phyloP scores from a whole-genome alignment of 371 early-diverging fungal species.

The Umbelopsis sp. region DNA sequence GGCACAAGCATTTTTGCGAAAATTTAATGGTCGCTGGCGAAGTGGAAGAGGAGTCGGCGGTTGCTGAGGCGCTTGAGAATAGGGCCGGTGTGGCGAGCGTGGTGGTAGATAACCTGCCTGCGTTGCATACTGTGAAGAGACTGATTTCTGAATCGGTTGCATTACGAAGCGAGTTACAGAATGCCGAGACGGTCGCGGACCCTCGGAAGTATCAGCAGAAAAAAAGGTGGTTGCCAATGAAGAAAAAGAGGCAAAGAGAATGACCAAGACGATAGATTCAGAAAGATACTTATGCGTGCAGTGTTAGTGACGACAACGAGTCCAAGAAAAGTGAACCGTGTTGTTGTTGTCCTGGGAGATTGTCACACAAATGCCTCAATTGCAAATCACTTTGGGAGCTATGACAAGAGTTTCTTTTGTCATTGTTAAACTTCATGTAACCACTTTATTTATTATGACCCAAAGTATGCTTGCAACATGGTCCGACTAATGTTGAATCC shows the following conservation, averaged over 20 bases:
- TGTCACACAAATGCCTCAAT: slow-evolving; percentile 14
- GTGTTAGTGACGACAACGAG: slow-evolving; percentile 5
- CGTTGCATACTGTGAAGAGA: slow-evolving; percentile 16
- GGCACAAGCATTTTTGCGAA: slow-evolving; percentile 21
- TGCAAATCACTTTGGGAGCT: background rate
- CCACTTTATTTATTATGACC: slow-evolving; percentile 20
- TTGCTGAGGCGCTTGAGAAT: slow-evolving; percentile 1
- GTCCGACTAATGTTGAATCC: slow-evolving; percentile 80
- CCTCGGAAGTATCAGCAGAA: slow-evolving; percentile 4
- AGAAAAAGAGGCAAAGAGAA: slow-evolving; percentile 10
- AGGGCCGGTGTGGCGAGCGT: slow-evolving; percentile 1
- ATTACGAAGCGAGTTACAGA: slow-evolving; percentile 9
- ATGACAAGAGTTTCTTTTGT: background rate
- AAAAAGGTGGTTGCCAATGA: background rate
- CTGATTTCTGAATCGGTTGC: slow-evolving; percentile 15
- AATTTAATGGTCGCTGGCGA: slow-evolving; percentile 14
- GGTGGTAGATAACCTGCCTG: slow-evolving; percentile 16
- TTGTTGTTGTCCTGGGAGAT: slow-evolving; percentile 18
- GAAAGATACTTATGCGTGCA: slow-evolving; percentile 10
- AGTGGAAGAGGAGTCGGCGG: slow-evolving; percentile 5
- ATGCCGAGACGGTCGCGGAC: slow-evolving; percentile 14
- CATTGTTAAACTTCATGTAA: background rate
- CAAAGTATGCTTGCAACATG: slow-evolving; percentile 74
- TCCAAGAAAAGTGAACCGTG: slow-evolving; percentile 19
- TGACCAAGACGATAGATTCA: slow-evolving; percentile 2